phyloP scores from a whole-genome alignment of 2,329 filamentous ascomycete genomes.

The Diaporthe nobilis region DNA sequence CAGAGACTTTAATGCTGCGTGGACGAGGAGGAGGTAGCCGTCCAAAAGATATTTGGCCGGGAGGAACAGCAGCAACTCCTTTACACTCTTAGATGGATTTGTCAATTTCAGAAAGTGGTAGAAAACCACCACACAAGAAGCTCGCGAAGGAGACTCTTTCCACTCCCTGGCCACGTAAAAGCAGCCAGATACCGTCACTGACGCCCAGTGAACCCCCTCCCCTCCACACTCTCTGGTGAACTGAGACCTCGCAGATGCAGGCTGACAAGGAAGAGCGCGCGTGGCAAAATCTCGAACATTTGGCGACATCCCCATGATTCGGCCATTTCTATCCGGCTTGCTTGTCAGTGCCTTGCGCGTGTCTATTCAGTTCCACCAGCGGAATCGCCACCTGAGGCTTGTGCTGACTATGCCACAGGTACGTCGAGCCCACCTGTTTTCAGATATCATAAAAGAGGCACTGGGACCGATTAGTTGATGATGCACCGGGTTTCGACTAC shows the following conservation, averaged over 20 bases:
- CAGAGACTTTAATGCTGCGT: conserved; percentile 19
- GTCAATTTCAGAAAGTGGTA: conserved; percentile 18
- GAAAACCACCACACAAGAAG: conserved; percentile 10
- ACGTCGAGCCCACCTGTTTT: conserved; percentile 2
- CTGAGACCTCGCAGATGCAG: conserved; percentile 25
- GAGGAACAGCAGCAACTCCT: not conserved
- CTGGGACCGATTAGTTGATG: conserved; percentile 15
- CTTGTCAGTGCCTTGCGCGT: conserved; percentile 32
- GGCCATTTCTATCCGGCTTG: conserved; percentile 28
- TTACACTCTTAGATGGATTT: conserved; percentile 8
- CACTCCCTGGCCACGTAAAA: not conserved
- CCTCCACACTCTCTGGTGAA: conserved; percentile 27
- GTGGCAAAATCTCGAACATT: conserved; percentile 37
- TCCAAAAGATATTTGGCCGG: conserved; percentile 41
- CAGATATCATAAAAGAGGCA: conserved; percentile 6
- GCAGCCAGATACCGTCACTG: conserved; percentile 6
- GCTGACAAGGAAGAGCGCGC: conserved; percentile 15
- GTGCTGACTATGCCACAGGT: conserved; percentile 36
- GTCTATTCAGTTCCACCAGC: conserved; percentile 10
- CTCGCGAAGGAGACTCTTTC: not conserved
- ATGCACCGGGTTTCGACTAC: conserved; percentile 30
- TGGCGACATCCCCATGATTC: conserved; percentile 22
- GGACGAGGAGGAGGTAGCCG: conserved; percentile 47
- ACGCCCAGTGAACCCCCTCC: conserved; percentile 22
- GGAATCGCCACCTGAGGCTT: conserved; percentile 21